phyloP scores from a whole-genome alignment of 2,329 filamentous ascomycete species.

The Elsinoe perseae region DNA sequence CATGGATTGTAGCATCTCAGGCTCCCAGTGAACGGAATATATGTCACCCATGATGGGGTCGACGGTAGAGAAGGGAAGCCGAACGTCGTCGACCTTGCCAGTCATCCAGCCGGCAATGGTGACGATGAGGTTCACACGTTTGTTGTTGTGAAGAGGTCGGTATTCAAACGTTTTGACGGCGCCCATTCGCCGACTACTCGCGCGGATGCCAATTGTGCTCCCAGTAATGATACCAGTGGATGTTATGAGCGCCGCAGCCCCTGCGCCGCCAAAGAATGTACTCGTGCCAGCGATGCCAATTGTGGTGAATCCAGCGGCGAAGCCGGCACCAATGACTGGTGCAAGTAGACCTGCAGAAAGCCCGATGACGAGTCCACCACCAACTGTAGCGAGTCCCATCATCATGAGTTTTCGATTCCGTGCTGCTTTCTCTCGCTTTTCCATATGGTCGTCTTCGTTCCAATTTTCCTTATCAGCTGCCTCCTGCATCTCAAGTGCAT shows the following conservation, averaged over 20 bases:
- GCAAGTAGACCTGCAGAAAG: slow-evolving; percentile 86
- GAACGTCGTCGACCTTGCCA: slow-evolving; percentile 92
- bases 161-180: slow-evolving; percentile 97
- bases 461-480: slow-evolving; percentile 90
- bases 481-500: slow-evolving; percentile 92
- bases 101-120: slow-evolving; percentile 98
- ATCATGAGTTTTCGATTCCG: slow-evolving; percentile 79
- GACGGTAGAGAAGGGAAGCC: slow-evolving; percentile 89
- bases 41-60: slow-evolving; percentile 98
- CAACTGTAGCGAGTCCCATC: slow-evolving; percentile 95
- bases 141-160: slow-evolving; percentile 93
- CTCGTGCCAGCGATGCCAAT: slow-evolving; percentile 86
- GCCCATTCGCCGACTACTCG: slow-evolving; percentile 79
- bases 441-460: slow-evolving; percentile 95
- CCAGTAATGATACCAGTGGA: slow-evolving; percentile 81
- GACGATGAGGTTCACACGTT: slow-evolving; percentile 88
- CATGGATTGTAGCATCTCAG: slow-evolving; percentile 95
- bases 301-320: slow-evolving; percentile 90
- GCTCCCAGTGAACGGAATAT: slow-evolving; percentile 95
- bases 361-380: slow-evolving; percentile 89
- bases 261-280: slow-evolving; percentile 82
- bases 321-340: slow-evolving; percentile 85
- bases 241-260: slow-evolving; percentile 89
- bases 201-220: slow-evolving; percentile 74
- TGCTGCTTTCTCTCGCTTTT: slow-evolving; percentile 70